Conservation (phyloP, 768 basidiomycete species). For the button mushroom (Agaricus bisporus) region DNA sequence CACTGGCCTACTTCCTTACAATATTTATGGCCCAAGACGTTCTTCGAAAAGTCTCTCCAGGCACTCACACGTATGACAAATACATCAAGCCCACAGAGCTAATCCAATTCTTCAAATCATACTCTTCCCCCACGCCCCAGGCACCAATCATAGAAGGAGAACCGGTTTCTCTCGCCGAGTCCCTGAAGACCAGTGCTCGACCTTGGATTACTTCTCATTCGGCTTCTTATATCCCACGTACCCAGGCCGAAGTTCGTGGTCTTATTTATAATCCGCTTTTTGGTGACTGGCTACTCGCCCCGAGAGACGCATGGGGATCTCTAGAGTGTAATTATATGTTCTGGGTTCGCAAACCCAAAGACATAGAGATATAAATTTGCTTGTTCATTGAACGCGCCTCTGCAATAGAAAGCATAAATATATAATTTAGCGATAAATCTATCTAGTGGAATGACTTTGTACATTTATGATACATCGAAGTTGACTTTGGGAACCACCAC, state of each 20-base stretch:
- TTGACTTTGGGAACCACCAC: no score
- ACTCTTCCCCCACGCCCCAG: slow-evolving; percentile 25
- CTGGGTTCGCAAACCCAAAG: slow-evolving; percentile 71
- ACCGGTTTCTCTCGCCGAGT: slow-evolving; percentile 8
- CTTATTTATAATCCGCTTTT: slow-evolving; percentile 70
- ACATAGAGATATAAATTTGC: not conserved
- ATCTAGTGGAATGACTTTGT: no score
- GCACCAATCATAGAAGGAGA: slow-evolving; percentile 1
- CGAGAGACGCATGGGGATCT: slow-evolving; percentile 49
- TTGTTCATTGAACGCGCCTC: no score
- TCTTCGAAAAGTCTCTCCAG: slow-evolving; percentile 70
- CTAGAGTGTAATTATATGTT: slow-evolving; percentile 75
- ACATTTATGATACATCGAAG: slow-evolving; percentile 24
- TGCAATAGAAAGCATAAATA: no score
- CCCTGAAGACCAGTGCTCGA: slow-evolving; percentile 11
- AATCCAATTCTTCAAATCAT: slow-evolving; percentile 69
- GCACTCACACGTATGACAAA: slow-evolving; percentile 91
- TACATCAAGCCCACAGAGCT: slow-evolving; percentile 87
- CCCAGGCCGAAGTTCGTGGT: slow-evolving; percentile 75
- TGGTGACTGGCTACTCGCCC: slow-evolving; percentile 64
- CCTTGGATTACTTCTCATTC: slow-evolving; percentile 55
- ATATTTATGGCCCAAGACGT: slow-evolving; percentile 74
- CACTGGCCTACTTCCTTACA: slow-evolving; percentile 43
- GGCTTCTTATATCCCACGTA: slow-evolving; percentile 46
- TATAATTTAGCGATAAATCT: no score